A percentile compares a stretch with the other conserved stretches of the same genome.
These are phyloP conservation scores for Camellia lanceoleosa DNA, from an alignment of 148 eudicot species.

Conservation along the genomic window DNA sequence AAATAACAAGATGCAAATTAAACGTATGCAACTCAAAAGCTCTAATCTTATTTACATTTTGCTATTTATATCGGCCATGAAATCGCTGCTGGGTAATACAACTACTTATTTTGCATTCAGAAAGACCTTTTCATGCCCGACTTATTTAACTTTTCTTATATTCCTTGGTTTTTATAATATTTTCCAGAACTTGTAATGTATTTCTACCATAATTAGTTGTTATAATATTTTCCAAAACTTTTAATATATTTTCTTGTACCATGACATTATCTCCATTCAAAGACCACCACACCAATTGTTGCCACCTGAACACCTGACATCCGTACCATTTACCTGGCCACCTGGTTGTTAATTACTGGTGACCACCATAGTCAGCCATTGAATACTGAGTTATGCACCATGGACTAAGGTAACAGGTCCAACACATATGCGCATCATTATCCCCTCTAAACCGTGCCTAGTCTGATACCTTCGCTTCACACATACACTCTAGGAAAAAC, in stretches of 20 bases:
- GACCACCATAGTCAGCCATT: background rate
- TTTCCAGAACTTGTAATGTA: too few species aligned
- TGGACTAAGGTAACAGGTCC: background rate
- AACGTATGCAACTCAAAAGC: too few species aligned
- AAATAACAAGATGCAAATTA: too few species aligned
- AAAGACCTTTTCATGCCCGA: background rate
- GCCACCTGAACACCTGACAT: background rate
- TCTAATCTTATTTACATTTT: too few species aligned
- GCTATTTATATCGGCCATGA: too few species aligned
- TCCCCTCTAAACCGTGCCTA: too few species aligned
- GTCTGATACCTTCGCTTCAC: background rate
- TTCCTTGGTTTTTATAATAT: background rate
- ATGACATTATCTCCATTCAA: background rate
- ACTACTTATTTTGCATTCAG: background rate
- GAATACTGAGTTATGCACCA: too few species aligned
- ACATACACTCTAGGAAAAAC: background rate
- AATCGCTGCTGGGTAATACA: too few species aligned
- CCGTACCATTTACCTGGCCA: background rate
- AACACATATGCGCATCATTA: background rate
- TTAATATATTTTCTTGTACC: background rate
- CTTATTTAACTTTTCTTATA: background rate
- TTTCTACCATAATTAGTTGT: too few species aligned
- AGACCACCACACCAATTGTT: background rate
- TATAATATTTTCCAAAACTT: background rate
- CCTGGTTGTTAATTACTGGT: background rate